Conservation (phyloP, 371 early-diverging fungal genomes). For the Mortierella sp. region DNA sequence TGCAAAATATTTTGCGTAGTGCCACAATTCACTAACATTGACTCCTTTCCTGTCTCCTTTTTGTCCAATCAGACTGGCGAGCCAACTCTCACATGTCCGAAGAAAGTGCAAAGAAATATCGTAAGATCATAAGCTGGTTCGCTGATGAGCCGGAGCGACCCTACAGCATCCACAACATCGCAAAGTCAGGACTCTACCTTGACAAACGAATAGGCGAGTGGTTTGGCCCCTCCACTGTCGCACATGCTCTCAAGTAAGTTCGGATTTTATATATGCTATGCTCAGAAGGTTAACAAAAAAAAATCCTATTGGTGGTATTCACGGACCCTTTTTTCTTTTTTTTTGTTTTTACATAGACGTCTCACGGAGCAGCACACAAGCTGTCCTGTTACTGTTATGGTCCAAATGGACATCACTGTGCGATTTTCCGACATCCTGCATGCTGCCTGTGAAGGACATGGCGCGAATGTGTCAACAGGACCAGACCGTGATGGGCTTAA, state of each 20-base stretch:
- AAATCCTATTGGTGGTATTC: too few species aligned
- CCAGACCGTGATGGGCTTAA: background rate
- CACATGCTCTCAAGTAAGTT: constrained; percentile 86
- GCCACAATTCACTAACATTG: background rate
- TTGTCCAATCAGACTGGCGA: constrained; percentile 30
- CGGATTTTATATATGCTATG: background rate
- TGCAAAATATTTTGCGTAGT: too few species aligned
- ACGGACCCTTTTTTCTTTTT: background rate
- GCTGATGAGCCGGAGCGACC: constrained; percentile 84
- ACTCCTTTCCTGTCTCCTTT: background rate
- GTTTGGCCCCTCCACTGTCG: constrained; percentile 96
- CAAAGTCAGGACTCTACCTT: constrained; percentile 79
- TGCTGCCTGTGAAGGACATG: constrained; percentile 6
- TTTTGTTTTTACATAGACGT: background rate
- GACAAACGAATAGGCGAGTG: constrained; percentile 95
- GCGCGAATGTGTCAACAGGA: background rate
- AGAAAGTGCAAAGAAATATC: constrained; percentile 17
- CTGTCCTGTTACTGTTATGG: constrained; percentile 36
- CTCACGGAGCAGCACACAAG: constrained; percentile 25
- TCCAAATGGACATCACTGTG: constrained; percentile 31
- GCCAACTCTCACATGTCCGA: constrained; percentile 7
- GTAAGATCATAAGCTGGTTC: constrained; percentile 82
- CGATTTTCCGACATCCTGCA: constrained; percentile 7
- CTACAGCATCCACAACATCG: constrained; percentile 93
- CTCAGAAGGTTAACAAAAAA: too few species aligned